phyloP scores from a whole-genome alignment of 2,329 filamentous ascomycete species.

The Trichoderma citrinoviride region DNA sequence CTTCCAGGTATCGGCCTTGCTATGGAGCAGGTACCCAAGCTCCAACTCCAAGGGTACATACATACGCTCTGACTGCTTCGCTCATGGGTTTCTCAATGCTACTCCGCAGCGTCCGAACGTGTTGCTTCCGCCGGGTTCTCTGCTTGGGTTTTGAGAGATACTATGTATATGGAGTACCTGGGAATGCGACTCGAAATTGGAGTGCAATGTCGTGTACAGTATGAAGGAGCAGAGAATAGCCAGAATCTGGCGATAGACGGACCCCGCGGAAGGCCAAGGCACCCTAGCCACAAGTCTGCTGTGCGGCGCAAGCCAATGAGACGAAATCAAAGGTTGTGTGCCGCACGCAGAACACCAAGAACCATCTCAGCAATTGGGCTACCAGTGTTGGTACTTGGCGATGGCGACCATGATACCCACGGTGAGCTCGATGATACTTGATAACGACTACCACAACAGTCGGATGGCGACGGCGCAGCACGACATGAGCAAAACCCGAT shows the following conservation, averaged over 20 bases:
- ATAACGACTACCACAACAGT: background rate
- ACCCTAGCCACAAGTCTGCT: constrained; percentile 12
- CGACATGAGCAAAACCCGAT: background rate
- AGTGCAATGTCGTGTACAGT: background rate
- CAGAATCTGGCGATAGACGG: too few relatives aligned
- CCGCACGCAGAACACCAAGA: background rate
- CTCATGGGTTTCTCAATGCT: too few relatives aligned
- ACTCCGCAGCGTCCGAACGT: constrained; percentile 6
- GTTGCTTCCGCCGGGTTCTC: background rate
- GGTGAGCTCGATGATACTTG: background rate
- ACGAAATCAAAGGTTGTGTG: background rate
- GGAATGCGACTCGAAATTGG: background rate
- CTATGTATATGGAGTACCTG: too few relatives aligned
- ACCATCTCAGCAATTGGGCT: background rate
- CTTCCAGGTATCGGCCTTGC: background rate
- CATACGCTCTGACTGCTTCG: too few relatives aligned
- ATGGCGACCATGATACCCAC: background rate
- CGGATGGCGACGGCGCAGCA: background rate
- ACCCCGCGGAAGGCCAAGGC: background rate
- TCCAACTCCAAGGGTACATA: too few relatives aligned
- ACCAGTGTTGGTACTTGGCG: background rate
- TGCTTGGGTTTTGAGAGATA: background rate
- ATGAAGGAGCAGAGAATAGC: too few relatives aligned
- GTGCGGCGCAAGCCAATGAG: background rate
- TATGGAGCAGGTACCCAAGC: too few relatives aligned